These are phyloP conservation scores for Anthracocystis walkeri DNA, from an alignment of 1,284 basidiomycete species.

Conservation along the genomic window DNA sequence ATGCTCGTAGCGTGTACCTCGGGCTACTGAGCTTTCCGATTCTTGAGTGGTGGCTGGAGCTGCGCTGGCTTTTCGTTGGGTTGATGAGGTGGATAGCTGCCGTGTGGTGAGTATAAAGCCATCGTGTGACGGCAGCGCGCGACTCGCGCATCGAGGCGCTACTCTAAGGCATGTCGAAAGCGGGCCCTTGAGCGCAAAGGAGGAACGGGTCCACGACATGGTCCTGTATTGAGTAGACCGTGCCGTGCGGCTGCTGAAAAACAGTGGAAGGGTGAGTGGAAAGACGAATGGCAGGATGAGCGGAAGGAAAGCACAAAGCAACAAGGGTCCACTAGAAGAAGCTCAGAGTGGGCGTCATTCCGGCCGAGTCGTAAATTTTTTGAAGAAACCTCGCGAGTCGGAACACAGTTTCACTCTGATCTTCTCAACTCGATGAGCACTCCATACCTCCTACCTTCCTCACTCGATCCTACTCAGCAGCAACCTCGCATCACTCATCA, in stretches of 20 bases:
- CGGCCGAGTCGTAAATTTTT: constrained; percentile 9
- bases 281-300: neutral
- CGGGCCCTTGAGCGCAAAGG: neutral
- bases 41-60: neutral
- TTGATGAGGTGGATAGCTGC: neutral
- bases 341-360: neutral
- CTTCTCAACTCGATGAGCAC: neutral
- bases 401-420: neutral
- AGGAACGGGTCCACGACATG: constrained; percentile 4
- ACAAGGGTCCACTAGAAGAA: neutral
- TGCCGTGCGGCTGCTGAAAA: neutral
- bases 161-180: neutral
- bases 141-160: neutral
- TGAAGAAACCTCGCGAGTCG: constrained; percentile 10
- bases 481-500: neutral
- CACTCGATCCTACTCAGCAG: neutral
- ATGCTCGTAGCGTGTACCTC: constrained; percentile 82
- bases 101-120: neutral
- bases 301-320: neutral
- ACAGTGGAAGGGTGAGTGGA: neutral
- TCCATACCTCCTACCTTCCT: neutral
- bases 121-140: neutral
- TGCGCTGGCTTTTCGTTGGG: neutral
- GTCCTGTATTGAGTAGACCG: neutral
- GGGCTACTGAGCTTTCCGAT: constrained; percentile 71